These are phyloP conservation scores for Scleromitrula shiraiana DNA, from an alignment of 2,329 filamentous ascomycete species.

Conservation along the genomic window DNA sequence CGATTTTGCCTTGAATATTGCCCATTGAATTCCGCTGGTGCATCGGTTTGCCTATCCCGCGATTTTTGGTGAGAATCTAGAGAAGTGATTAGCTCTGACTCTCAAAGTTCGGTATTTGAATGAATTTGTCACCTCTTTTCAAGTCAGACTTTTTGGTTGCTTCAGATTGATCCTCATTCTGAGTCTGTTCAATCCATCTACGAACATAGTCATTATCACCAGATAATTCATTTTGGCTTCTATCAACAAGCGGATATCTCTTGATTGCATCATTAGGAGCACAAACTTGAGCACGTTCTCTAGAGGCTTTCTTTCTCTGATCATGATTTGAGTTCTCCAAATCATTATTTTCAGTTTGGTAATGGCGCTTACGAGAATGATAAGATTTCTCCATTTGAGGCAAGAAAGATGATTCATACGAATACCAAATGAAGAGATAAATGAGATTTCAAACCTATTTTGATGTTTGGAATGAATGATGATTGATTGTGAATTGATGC, in stretches of 20 bases:
- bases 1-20: neutral
- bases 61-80: no score
- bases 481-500: no score
- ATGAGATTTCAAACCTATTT: conserved; percentile 7
- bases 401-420: neutral
- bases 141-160: neutral
- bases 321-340: neutral
- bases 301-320: neutral
- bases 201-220: conserved; percentile 21
- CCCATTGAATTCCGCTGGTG: no score
- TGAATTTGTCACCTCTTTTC: neutral
- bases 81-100: no score
- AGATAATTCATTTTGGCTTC: conserved; percentile 10
- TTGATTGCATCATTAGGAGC: neutral
- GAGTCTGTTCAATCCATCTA: conserved; percentile 24
- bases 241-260: neutral
- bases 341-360: neutral
- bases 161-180: conserved; percentile 9
- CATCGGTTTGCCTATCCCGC: no score
- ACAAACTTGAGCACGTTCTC: neutral
- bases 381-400: conserved; percentile 1
- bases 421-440: neutral
- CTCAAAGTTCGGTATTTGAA: neutral
- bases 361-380: conserved; percentile 6
- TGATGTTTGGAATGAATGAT: neutral